Base-by-base conservation (phyloP, 2,329 filamentous ascomycete genomes). In the Fusarium anthophilum region DNA sequence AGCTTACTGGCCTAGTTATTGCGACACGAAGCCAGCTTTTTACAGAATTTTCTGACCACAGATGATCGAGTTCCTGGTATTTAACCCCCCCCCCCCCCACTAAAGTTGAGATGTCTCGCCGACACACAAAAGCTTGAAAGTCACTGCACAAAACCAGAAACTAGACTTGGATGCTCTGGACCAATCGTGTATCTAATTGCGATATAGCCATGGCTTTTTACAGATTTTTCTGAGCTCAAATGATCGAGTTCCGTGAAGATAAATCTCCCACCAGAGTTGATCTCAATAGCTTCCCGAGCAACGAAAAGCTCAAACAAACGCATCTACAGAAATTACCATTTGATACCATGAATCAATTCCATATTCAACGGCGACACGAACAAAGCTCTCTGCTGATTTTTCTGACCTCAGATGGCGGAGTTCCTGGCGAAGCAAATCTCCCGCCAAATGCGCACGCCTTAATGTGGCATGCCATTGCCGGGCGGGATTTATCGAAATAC, bases 1-100 rank as follows among this genome's bases (percentile, higher is more conserved):
- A 5, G 2, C 15, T 6, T 48, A 11, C 22, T 48, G 26, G 4
- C 0, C 8, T 2, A 11, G 20, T 0, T 8, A 8, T n/a, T 6
- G 28, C 20, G 10, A 32, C 14, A 50, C 5, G 2, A 3, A 3
- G 5, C 0, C 9, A 50, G 28, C 28, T 32, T 50, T 32, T 32
- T 4, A 4, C 14, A 17, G 5, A 32, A 3, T 50, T 50, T 48
- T 30, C 45, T 22, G 45, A 30, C 13, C 8, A 14, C 12, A 47
- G 20, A 30, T 30, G 26, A 20, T 20, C 45, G 18, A 47, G 26
- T 28, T 47, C 45, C 45, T 47, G 26, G 45, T 47, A 14, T 47
- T 47, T 30, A n/a, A n/a, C n/a, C n/a, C n/a, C n/a, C n/a, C n/a
- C n/a, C n/a, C n/a, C n/a, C n/a, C 8, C 26, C 8, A 28, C n/a